These are phyloP conservation scores for Beauveria asiatica DNA, from an alignment of 2,329 filamentous ascomycete species.

Conservation along the genomic window DNA sequence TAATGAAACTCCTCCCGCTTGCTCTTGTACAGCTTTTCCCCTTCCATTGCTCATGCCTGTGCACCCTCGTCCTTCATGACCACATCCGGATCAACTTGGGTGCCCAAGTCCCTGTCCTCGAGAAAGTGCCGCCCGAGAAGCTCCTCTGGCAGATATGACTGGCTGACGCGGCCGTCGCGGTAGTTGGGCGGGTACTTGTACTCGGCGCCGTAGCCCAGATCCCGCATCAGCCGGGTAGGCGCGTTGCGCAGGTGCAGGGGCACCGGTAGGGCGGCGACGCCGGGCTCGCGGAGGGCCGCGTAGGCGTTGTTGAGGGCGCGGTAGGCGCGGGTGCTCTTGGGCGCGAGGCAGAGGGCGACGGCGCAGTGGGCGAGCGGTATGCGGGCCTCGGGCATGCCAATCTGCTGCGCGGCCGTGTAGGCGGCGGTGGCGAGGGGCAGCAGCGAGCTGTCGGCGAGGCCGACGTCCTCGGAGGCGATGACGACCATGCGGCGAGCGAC, in stretches of 20 bases:
- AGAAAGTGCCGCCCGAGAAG: slow-evolving; percentile 65
- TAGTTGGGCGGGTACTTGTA: slow-evolving; percentile 98
- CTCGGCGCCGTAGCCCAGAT: slow-evolving; percentile 78
- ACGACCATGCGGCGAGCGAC: slow-evolving; percentile 90
- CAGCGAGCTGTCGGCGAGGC: slow-evolving; percentile 77
- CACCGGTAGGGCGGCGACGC: slow-evolving; percentile 71
- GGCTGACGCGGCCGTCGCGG: slow-evolving; percentile 66
- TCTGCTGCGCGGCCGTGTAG: slow-evolving; percentile 82
- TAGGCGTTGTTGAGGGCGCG: slow-evolving; percentile 73
- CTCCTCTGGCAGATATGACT: slow-evolving; percentile 82
- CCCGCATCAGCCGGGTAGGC: slow-evolving; percentile 86
- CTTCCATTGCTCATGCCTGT: not conserved
- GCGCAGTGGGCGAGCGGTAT: slow-evolving; percentile 86
- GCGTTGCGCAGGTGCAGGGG: slow-evolving; percentile 87
- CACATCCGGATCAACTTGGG: slow-evolving; percentile 64
- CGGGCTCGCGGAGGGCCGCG: slow-evolving; percentile 71
- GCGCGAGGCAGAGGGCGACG: slow-evolving; percentile 69
- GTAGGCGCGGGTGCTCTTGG: slow-evolving; percentile 84
- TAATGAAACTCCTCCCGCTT: not conserved
- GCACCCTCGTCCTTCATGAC: slow-evolving; percentile 26
- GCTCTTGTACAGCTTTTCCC: not conserved
- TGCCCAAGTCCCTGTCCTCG: slow-evolving; percentile 72
- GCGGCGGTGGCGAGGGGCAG: slow-evolving; percentile 77
- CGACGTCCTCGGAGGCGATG: slow-evolving; percentile 89
- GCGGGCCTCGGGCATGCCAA: slow-evolving; percentile 89